Base-by-base conservation (phyloP, 768 basidiomycete genomes). In the Boletus huronensis region DNA sequence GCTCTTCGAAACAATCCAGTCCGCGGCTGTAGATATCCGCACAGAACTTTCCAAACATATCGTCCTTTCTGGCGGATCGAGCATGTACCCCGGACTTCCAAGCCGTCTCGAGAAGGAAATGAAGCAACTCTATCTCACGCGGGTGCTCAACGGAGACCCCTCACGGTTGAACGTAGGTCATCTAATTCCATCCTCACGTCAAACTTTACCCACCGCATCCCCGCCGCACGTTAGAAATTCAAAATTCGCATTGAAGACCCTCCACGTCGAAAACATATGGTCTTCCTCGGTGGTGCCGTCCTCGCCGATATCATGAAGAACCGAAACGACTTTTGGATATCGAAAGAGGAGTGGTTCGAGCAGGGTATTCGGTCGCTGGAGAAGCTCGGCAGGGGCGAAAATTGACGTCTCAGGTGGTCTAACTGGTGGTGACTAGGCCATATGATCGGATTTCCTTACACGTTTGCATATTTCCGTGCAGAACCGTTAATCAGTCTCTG, bases 161-260 rank as follows among this genome's bases (percentile, higher is more conserved):
- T 73, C 85, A 16, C 79, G 97, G 35, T 70, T 98, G 63, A 94
- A 89, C 70, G 96, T 97, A 59, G 55, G 93, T 83, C 17, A 35
- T 32, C 45, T 34, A 16, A 28, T 48, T 4, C 36, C 9, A 19
- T 23, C 36, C 42, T 58, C 19, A 31, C 17, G 5, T 26, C 0
- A 13, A 36, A 10, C 34, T 14, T 21, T 6, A 38, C 41, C 29
- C 31, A 48, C 34, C 17, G 9, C 19, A 29, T 25, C 23, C 31
- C 6, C 6, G 17, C n/a, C 6, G 6, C 7, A 21, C 21, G 28
- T 21, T 67, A 99, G 96, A 96, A 98, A 88, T 98, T 99, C 82
- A 98, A 99, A 79, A 95, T 98, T 70, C 85, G 87, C 43, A 98
- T 98, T 64, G 96, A 99, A 72, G 97, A 98, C 72, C 93, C 96